Conservation (phyloP, 139 green algal species). For the Trebouxia sp. region DNA sequence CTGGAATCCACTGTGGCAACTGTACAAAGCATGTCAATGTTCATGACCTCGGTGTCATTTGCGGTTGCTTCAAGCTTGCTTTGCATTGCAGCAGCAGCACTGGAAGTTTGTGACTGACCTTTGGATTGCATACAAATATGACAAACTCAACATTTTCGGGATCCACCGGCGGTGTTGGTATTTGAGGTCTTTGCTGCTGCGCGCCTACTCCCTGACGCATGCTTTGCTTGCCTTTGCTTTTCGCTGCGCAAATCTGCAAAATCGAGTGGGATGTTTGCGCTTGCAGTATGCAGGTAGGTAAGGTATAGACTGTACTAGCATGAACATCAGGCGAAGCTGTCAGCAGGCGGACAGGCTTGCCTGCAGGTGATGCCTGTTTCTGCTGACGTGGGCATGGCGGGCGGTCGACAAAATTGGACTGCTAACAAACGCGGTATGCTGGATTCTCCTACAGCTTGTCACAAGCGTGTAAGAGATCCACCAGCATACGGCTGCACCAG, state of each 20-base stretch:
- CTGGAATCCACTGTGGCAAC: constrained; percentile 22
- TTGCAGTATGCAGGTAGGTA: too few relatives aligned
- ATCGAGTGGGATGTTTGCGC: neutral
- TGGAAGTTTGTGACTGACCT: neutral
- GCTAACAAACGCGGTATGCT: neutral
- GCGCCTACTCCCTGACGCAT: constrained; percentile 14
- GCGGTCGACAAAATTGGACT: neutral
- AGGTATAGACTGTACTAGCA: neutral
- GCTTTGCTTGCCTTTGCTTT: constrained; percentile 30
- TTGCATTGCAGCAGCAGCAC: neutral
- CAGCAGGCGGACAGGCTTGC: neutral
- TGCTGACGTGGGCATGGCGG: neutral
- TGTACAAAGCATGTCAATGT: neutral
- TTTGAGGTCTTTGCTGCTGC: neutral
- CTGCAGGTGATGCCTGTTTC: neutral
- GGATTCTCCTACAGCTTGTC: neutral
- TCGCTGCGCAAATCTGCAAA: constrained; percentile 30
- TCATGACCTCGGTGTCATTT: too few relatives aligned
- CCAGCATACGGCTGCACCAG: neutral
- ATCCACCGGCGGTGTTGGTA: constrained; percentile 24
- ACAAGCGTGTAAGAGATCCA: neutral
- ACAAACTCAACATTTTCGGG: constrained; percentile 30
- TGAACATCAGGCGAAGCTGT: neutral
- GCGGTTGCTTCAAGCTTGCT: too few relatives aligned
- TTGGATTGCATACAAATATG: neutral